A percentile compares a stretch with the other conserved stretches of the same genome.
Evolutionary conservation across 2,329 filamentous ascomycete genomes (phyloP).

Genomic region (Fusarium sp.): DNA sequence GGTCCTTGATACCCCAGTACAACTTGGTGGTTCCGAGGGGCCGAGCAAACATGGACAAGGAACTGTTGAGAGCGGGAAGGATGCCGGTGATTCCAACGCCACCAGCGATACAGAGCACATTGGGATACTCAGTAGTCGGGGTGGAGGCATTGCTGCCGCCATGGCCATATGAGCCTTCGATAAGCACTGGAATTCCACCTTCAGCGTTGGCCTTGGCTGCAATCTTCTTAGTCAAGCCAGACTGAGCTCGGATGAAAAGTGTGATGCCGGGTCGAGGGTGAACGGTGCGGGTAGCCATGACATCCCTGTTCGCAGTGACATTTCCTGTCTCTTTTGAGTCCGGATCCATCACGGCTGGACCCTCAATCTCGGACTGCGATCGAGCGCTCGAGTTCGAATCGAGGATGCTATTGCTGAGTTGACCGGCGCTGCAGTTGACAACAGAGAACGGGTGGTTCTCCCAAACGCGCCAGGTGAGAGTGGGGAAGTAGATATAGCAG

Average conservation of each 20-base stretch:
- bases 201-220: conserved; percentile 17
- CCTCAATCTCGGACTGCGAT: conserved; percentile 25
- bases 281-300: neutral
- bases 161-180: conserved; percentile 45
- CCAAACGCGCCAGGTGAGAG: conserved; percentile 46
- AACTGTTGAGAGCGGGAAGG: conserved; percentile 37
- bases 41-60: conserved; percentile 25
- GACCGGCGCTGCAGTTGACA: conserved; percentile 27
- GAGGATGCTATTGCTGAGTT: neutral
- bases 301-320: neutral
- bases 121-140: conserved; percentile 37
- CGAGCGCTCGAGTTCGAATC: neutral
- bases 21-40: conserved; percentile 42
- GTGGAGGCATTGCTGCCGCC: conserved; percentile 30
- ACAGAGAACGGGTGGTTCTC: conserved; percentile 49
- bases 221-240: conserved; percentile 39
- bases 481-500: conserved; percentile 46
- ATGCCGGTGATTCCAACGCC: conserved; percentile 48
- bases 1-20: conserved; percentile 43
- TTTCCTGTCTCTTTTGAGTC: conserved; percentile 25
- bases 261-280: conserved; percentile 38
- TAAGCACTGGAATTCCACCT: conserved; percentile 37
- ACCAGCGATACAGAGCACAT: conserved; percentile 44
- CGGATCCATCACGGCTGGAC: neutral
- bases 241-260: conserved; percentile 40